phyloP scores from a whole-genome alignment of 2,329 filamentous ascomycete genomes.

The Phoma sp. region DNA sequence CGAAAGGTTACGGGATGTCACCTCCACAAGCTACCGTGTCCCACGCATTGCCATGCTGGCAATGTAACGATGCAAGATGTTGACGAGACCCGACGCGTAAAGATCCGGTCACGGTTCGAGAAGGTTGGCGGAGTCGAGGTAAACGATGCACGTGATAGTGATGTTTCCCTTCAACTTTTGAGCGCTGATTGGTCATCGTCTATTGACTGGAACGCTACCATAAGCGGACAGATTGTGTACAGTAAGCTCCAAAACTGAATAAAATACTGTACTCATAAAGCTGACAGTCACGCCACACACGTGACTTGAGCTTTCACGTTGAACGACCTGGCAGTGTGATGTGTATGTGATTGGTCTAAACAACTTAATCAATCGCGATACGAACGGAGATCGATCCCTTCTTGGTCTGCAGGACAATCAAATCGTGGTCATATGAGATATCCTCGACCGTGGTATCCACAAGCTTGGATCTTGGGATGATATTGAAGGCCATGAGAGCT shows the following conservation, averaged over 20 bases:
- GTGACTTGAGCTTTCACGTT: neutral
- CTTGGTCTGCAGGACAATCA: conserved; percentile 34
- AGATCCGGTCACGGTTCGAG: too few species aligned
- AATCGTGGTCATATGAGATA: conserved; percentile 34
- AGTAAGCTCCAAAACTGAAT: too few species aligned
- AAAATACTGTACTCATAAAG: neutral
- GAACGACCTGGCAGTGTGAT: neutral
- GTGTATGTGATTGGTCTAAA: neutral
- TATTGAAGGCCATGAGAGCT: conserved; percentile 27
- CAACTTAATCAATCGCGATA: conserved; percentile 29
- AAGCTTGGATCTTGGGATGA: conserved; percentile 31
- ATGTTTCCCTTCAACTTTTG: neutral
- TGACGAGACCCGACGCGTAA: neutral
- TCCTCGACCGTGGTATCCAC: conserved; percentile 34
- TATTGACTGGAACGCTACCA: too few species aligned
- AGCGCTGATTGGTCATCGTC: neutral
- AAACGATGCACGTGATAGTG: neutral
- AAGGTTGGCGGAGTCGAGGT: neutral
- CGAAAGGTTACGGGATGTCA: neutral
- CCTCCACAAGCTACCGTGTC: neutral
- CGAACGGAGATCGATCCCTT: conserved; percentile 34
- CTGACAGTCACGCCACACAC: neutral
- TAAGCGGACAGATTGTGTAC: too few species aligned
- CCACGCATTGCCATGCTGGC: neutral
- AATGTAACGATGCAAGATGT: neutral